Conservation (phyloP, 306 rosid genomes). For the Potentilla sterilis region DNA sequence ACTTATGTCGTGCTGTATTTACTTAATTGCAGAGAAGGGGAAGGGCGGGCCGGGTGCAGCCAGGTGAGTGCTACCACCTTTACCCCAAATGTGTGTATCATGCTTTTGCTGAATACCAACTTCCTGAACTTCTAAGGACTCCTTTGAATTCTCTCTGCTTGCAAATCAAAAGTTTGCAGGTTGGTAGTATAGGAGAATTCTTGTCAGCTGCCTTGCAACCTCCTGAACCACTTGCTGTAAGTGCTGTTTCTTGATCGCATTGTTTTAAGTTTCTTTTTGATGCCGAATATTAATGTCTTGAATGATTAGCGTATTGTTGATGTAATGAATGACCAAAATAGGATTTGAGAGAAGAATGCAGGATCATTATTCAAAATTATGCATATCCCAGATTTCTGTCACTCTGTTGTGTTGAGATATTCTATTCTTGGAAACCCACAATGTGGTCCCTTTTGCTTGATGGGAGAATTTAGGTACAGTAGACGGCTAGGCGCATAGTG, state of each 20-base stretch:
- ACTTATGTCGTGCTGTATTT: slow-evolving; percentile 22
- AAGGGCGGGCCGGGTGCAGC: slow-evolving; percentile 98
- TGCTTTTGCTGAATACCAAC: slow-evolving; percentile 93
- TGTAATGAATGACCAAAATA: background rate
- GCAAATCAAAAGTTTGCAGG: slow-evolving; percentile 98
- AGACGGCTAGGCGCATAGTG: background rate
- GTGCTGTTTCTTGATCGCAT: slow-evolving; percentile 24
- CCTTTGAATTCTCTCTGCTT: slow-evolving; percentile 96
- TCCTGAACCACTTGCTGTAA: slow-evolving; percentile 75
- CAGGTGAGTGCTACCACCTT: slow-evolving; percentile 94
- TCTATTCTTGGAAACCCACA: background rate
- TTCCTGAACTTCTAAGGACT: slow-evolving; percentile 93
- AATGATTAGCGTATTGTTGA: background rate
- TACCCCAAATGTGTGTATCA: slow-evolving; percentile 83
- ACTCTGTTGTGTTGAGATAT: background rate
- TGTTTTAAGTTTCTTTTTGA: background rate
- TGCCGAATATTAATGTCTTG: background rate
- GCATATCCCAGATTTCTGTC: background rate
- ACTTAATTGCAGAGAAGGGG: slow-evolving; percentile 82
- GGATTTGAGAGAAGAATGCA: background rate
- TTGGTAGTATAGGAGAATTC: slow-evolving; percentile 85
- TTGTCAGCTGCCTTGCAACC: slow-evolving; percentile 95
- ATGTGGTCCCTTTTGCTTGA: background rate
- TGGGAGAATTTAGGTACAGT: background rate
- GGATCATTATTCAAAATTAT: background rate